Evolutionary conservation across 352 stramenopile species (phyloP).

Genomic region (Globisporangium viniferum): DNA sequence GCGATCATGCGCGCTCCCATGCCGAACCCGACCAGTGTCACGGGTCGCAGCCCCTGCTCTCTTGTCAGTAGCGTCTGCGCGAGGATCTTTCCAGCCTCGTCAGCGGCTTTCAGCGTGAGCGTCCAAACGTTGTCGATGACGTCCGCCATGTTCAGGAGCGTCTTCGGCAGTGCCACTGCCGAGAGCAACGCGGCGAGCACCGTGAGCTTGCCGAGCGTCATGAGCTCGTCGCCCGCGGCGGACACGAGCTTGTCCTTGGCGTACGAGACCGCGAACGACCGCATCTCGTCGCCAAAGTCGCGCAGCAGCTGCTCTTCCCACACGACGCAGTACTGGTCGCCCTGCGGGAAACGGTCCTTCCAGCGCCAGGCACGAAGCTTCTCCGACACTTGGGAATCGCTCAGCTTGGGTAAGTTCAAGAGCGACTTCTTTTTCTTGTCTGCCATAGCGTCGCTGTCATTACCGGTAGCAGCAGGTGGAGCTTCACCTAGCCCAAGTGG

Average conservation of each 20-base stretch:
- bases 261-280: constrained; percentile 51
- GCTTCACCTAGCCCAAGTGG: constrained; percentile 31
- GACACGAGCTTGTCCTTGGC: constrained; percentile 51
- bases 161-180: constrained; percentile 67
- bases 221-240: constrained; percentile 68
- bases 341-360: constrained; percentile 77
- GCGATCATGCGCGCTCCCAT: constrained; percentile 90
- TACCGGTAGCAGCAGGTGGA: not conserved
- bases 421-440: constrained; percentile 1
- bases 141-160: constrained; percentile 58
- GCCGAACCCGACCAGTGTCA: constrained; percentile 88
- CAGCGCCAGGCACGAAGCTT: constrained; percentile 67
- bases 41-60: constrained; percentile 78
- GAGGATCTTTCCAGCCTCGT: constrained; percentile 71
- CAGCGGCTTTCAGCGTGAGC: constrained; percentile 69
- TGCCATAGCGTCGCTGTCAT: not conserved
- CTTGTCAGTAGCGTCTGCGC: constrained; percentile 52
- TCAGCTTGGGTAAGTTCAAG: constrained; percentile 10
- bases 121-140: constrained; percentile 87
- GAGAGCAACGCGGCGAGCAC: constrained; percentile 72
- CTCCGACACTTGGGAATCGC: constrained; percentile 4
- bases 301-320: constrained; percentile 74
- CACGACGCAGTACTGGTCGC: constrained; percentile 76
- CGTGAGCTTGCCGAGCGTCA: constrained; percentile 49
- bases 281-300: constrained; percentile 80